Conservation (phyloP, 1,284 basidiomycete species). For the Vanrija sp. region DNA sequence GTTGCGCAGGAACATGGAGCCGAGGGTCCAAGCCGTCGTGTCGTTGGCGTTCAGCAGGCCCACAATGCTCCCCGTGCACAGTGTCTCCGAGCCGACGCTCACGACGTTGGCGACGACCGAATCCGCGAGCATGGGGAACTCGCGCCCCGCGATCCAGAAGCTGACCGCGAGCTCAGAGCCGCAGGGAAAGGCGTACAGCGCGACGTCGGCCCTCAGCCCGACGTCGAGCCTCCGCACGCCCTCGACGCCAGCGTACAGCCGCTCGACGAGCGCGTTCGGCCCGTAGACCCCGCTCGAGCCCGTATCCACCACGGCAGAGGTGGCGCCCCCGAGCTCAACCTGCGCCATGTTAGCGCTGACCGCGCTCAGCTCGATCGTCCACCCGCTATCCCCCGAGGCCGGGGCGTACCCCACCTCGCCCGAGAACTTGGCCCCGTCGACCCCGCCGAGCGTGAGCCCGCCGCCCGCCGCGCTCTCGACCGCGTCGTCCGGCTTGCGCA, state of each 20-base stretch:
- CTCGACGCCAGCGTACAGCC: slow-evolving; percentile 72
- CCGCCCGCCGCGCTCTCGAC: not conserved
- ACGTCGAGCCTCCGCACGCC: slow-evolving; percentile 48
- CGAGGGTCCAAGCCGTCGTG: slow-evolving; percentile 66
- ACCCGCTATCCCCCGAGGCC: no score
- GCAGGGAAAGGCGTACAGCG: no score
- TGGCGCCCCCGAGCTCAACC: slow-evolving; percentile 47
- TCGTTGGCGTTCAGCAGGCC: no score
- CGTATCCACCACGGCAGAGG: slow-evolving; percentile 53
- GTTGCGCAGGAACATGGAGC: slow-evolving; percentile 83
- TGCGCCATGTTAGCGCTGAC: slow-evolving; percentile 38
- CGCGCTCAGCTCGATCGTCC: slow-evolving; percentile 52
- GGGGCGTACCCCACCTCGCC: slow-evolving; percentile 67
- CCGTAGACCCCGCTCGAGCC: slow-evolving; percentile 89
- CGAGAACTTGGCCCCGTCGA: slow-evolving; percentile 54
- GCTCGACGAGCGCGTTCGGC: slow-evolving; percentile 59
- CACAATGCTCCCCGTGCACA: no score
- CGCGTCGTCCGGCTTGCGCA: not conserved
- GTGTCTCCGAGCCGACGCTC: no score
- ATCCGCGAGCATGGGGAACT: no score
- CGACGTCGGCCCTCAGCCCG: no score
- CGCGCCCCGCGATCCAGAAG: no score
- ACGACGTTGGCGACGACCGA: no score
- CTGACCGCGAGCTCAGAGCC: no score
- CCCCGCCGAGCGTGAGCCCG: not conserved